Evolutionary conservation across 2,329 filamentous ascomycete species (phyloP), one percentile per base, ranked within the genome.

Genomic region (Colletotrichum incanum): DNA sequence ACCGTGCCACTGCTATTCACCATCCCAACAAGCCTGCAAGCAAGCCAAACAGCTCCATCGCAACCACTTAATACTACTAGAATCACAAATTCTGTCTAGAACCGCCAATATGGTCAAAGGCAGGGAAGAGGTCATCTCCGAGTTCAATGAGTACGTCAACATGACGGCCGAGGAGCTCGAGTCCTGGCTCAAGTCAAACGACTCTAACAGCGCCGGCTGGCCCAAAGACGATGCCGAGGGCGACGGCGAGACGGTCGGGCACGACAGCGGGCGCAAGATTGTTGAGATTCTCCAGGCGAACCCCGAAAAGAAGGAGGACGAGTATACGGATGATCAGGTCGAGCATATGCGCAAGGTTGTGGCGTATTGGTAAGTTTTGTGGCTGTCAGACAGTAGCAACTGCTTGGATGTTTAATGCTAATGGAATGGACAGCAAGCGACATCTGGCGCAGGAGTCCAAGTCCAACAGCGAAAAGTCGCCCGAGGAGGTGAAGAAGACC

Each of bases 71-170:
- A 37, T 16, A 31, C 5, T 31, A 34, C 1, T 23, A 47, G 0
- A 47, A 7, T 11, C 28, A n/a, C 3, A 34, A 3, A 9, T n/a
- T 5, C 18, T 20, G 14, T 41, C 16, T 8, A 14, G 20, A 9
- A 58, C 39, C 39, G 52, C 37, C 45, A 74, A 62, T 16, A 76
- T 77, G 68, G 49, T 54, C 37, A 80, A 80, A 71, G 74, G 75
- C 71, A 67, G 74, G 52, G 76, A 79, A 2, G 77, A 80, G 41
- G 79, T 81, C 49, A 78, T 81, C 73, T 86, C 87, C 61, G 90
- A 93, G 77, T 93, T 92, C 84, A 92, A 92, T 73, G 85, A 89
- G 49, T 80, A 92, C 58, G 89, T 93, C 79, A 93, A 93, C 79
- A 92, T 93, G 90, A 86, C 84, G 14, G 83, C 89, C 1, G 79